Evolutionary conservation across 148 eudicot genomes (phyloP).

Genomic region (Camellia japonica): DNA sequence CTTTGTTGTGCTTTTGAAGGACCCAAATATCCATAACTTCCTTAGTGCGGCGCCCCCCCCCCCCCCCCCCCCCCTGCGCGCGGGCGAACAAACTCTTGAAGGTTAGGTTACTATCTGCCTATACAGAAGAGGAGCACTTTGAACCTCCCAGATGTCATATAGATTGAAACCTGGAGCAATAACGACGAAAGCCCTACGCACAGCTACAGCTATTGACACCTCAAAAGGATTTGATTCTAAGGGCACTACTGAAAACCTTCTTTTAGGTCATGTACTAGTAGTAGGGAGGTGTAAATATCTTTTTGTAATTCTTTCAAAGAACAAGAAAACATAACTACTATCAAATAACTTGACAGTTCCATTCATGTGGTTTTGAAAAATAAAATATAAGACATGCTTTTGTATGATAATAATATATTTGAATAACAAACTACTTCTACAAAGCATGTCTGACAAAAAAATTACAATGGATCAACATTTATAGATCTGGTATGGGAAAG

Average conservation of each 20-base stretch:
- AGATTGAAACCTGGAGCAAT: too few species aligned
- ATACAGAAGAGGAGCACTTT: too few species aligned
- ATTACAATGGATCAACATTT: neutral
- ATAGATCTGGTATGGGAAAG: neutral
- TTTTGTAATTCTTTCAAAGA: neutral
- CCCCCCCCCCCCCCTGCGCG: too few species aligned
- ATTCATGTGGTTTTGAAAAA: neutral
- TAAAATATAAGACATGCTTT: neutral
- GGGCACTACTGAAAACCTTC: too few species aligned
- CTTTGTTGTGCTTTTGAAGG: neutral
- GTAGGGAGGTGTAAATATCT: neutral
- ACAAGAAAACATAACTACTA: neutral
- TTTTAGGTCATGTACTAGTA: too few species aligned
- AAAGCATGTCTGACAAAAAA: neutral
- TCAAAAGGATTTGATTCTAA: too few species aligned
- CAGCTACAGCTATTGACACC: too few species aligned
- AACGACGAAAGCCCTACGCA: too few species aligned
- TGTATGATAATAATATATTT: neutral
- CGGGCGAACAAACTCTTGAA: too few species aligned
- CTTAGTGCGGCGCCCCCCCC: too few species aligned
- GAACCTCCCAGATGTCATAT: too few species aligned
- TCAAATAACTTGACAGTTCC: neutral
- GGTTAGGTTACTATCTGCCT: too few species aligned
- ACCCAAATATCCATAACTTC: conserved; percentile 1
- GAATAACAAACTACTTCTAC: neutral